Evolutionary conservation across 2,329 filamentous ascomycete genomes (phyloP).

Genomic region (Ophiostoma ips): DNA sequence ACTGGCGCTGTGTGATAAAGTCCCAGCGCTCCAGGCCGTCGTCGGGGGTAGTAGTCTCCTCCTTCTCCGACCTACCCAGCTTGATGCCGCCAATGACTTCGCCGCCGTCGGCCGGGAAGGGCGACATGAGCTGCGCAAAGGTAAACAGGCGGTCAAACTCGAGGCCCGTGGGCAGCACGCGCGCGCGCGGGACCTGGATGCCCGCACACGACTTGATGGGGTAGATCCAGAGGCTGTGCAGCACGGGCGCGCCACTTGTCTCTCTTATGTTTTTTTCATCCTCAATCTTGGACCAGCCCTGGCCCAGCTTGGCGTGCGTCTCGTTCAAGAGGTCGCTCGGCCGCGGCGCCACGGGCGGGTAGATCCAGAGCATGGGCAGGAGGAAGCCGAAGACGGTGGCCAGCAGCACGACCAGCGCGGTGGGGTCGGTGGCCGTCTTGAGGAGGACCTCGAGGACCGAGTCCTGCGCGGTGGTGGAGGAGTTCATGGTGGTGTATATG

Average conservation of each 20-base stretch:
- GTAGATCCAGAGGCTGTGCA: slow-evolving; percentile 62
- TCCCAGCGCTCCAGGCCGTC: slow-evolving; percentile 44
- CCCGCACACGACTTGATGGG: slow-evolving; percentile 72
- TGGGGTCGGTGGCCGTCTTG: not conserved
- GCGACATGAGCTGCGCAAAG: slow-evolving; percentile 54
- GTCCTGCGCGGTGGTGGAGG: not conserved
- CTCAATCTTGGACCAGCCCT: slow-evolving; percentile 25
- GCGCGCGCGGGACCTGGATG: slow-evolving; percentile 54
- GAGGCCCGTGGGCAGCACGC: slow-evolving; percentile 54
- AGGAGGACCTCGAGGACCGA: not conserved
- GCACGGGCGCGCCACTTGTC: slow-evolving; percentile 7
- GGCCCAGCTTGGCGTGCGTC: slow-evolving; percentile 37
- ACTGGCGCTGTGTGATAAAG: slow-evolving; percentile 56
- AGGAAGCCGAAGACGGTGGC: slow-evolving; percentile 36
- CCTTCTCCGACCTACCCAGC: slow-evolving; percentile 11
- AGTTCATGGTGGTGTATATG: not conserved
- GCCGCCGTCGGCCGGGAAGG: slow-evolving; percentile 28
- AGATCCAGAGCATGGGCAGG: slow-evolving; percentile 38
- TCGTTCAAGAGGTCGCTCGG: slow-evolving; percentile 39
- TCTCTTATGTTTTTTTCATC: slow-evolving; percentile 15
- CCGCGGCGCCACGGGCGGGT: slow-evolving; percentile 39
- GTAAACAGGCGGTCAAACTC: slow-evolving; percentile 72
- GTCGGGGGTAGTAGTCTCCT: slow-evolving; percentile 12
- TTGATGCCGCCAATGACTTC: slow-evolving; percentile 1
- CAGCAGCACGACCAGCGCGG: slow-evolving; percentile 23